Conservation (phyloP, 2,329 filamentous ascomycete species). For the Reticulascus tulasneorum region DNA sequence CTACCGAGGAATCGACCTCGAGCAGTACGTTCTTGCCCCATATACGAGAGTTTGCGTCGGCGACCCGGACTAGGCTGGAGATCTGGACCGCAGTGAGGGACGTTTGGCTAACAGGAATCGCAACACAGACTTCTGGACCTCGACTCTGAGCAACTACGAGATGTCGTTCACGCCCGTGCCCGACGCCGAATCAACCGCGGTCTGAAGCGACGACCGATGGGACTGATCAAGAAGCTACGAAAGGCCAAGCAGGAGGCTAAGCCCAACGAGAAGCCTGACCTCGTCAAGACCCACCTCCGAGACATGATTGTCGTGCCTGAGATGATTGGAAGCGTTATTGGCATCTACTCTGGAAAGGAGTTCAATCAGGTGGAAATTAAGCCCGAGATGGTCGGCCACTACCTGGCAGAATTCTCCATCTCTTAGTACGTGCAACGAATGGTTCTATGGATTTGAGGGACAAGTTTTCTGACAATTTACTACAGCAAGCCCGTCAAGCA, state of each 20-base stretch:
- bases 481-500: conserved; percentile 98
- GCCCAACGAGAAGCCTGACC: conserved; percentile 99
- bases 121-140: conserved; percentile 87
- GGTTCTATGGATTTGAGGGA: neutral
- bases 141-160: conserved; percentile 95
- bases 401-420: conserved; percentile 99
- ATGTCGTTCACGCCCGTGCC: conserved; percentile 98
- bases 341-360: conserved; percentile 99
- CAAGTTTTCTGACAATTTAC: conserved; percentile 44
- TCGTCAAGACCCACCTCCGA: conserved; percentile 98
- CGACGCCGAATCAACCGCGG: conserved; percentile 99
- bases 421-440: conserved; percentile 74
- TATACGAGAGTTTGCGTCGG: conserved; percentile 27
- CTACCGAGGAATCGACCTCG: conserved; percentile 98
- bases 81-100: conserved; percentile 11
- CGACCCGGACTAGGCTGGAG: neutral
- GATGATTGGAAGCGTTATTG: conserved; percentile 98
- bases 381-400: conserved; percentile 99
- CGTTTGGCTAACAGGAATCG: conserved; percentile 9
- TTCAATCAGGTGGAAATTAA: conserved; percentile 99
- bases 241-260: conserved; percentile 98
- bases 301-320: conserved; percentile 99
- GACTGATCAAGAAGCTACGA: conserved; percentile 99
- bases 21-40: conserved; percentile 69
- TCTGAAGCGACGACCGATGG: conserved; percentile 99